These are phyloP conservation scores for Nakazawaea sp. DNA, from an alignment of 805 yeast genomes.

Conservation along the genomic window DNA sequence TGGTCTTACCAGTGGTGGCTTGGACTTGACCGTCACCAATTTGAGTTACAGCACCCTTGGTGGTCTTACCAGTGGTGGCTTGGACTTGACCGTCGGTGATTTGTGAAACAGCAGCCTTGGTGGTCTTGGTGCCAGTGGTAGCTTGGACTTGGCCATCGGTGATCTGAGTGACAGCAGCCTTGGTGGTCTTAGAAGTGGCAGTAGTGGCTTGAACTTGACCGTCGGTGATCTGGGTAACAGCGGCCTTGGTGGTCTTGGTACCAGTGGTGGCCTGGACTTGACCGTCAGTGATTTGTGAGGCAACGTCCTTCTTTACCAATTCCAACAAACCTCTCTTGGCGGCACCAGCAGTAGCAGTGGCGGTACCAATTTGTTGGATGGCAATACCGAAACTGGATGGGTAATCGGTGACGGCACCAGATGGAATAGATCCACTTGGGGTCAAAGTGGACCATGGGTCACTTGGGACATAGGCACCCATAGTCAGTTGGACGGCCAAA, in stretches of 20 bases:
- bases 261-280: conserved; percentile 37
- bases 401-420: conserved; percentile 52
- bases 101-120: conserved; percentile 32
- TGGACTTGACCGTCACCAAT: conserved; percentile 44
- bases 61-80: conserved; percentile 31
- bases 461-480: conserved; percentile 48
- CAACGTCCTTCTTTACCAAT: conserved; percentile 28
- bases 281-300: conserved; percentile 33
- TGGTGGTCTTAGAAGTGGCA: conserved; percentile 21
- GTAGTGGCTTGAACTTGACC: conserved; percentile 40
- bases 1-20: conserved; percentile 24
- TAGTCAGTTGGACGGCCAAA: conserved; percentile 31
- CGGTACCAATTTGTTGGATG: conserved; percentile 10
- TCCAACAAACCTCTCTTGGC: conserved; percentile 21
- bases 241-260: conserved; percentile 24
- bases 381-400: conserved; percentile 57
- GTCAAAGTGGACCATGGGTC: conserved; percentile 64
- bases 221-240: conserved; percentile 37
- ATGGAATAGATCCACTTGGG: conserved; percentile 43
- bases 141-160: conserved; percentile 40
- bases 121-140: conserved; percentile 17
- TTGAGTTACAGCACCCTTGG: conserved; percentile 35
- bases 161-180: conserved; percentile 36
- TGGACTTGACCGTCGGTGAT: conserved; percentile 50
- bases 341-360: conserved; percentile 23